Base-by-base conservation (phyloP, 192 early-diverging fungal genomes). In the Radiomyces spectabilis region DNA sequence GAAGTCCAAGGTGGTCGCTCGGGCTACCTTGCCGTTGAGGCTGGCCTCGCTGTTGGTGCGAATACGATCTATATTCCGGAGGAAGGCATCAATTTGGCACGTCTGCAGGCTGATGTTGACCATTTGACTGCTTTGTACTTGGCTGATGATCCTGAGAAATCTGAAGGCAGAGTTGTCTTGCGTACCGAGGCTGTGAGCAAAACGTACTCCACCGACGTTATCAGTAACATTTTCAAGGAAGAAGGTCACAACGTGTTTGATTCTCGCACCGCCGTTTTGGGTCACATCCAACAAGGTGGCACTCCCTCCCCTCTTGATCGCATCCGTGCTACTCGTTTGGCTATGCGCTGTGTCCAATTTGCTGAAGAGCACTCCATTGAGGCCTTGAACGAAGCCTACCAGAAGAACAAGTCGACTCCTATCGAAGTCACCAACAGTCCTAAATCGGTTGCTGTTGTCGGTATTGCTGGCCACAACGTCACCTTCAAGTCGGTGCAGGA, bases 1-100 rank as follows among this genome's bases (percentile, higher is more conserved):
- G 95, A 98, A 78, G 89, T 94, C 22, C 94, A 96, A 50, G 95
- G 95, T 41, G 95, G 95, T 52, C 86, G 90, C 59, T 89, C 85
- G 74, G 95, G 95, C 41, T 97, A 87, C 73, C 73, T 98, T 58
- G 88, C 93, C 4, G 86, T 89, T 4, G 73, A 92, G 59, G 86
- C 85, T 25, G 95, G 89, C 10, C 75, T 98, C 3, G 77, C 86
- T 18, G 66, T 84, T 37, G 95, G 95, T 44, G 93, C 95, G 1
- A 94, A 89, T 6, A 87, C 84, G 0, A 80, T 87, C 2, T 98
- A 98, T 59, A 95, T 91, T 59, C 95, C 95, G 9, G 95, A 98
- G 71, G 86, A 89, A 55, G 89, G 90, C 1, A 74, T 98, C 32
- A 83, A 69, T 31, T 71, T 98, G 42, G 66, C 75, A 12, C 79